These are phyloP conservation scores for Coemansia sp. DNA, from an alignment of 192 early-diverging fungal genomes.

Conservation along the genomic window DNA sequence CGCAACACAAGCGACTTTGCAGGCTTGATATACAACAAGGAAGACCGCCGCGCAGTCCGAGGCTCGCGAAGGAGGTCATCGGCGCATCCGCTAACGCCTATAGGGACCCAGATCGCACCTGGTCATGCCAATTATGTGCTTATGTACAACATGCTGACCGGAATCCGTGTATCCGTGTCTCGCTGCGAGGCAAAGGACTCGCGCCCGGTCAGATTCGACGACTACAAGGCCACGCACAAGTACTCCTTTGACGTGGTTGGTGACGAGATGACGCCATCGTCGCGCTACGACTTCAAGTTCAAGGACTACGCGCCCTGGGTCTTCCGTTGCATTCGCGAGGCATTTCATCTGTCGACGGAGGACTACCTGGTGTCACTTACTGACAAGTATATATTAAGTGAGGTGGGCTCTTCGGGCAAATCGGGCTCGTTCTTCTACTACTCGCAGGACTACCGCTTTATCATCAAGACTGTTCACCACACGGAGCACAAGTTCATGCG, in stretches of 20 bases:
- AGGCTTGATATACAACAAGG: slow-evolving; percentile 21
- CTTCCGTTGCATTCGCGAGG: slow-evolving; percentile 86
- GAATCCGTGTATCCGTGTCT: slow-evolving; percentile 88
- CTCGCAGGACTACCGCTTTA: slow-evolving; percentile 96
- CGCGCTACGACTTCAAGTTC: slow-evolving; percentile 98
- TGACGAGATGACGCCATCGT: slow-evolving; percentile 93
- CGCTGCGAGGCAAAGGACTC: slow-evolving; percentile 83
- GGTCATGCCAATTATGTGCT: slow-evolving; percentile 95
- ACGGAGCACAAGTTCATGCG: slow-evolving; percentile 94
- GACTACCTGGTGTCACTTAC: slow-evolving; percentile 95
- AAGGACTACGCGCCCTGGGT: slow-evolving; percentile 99
- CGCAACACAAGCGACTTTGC: slow-evolving; percentile 52
- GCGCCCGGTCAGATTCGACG: slow-evolving; percentile 71
- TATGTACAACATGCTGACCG: slow-evolving; percentile 99
- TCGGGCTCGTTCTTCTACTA: slow-evolving; percentile 98
- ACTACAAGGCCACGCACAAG: slow-evolving; percentile 89
- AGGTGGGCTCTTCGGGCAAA: slow-evolving; percentile 93
- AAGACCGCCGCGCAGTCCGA: slow-evolving; percentile 37
- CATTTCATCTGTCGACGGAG: slow-evolving; percentile 84
- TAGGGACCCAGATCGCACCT: slow-evolving; percentile 87
- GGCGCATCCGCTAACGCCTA: slow-evolving; percentile 27
- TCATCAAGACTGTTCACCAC: slow-evolving; percentile 97
- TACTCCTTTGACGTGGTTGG: slow-evolving; percentile 94
- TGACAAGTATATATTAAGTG: slow-evolving; percentile 94
- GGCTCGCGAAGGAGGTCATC: slow-evolving; percentile 41